phyloP scores from a whole-genome alignment of 805 yeast species.

The Ogataea nitratoaversa region DNA sequence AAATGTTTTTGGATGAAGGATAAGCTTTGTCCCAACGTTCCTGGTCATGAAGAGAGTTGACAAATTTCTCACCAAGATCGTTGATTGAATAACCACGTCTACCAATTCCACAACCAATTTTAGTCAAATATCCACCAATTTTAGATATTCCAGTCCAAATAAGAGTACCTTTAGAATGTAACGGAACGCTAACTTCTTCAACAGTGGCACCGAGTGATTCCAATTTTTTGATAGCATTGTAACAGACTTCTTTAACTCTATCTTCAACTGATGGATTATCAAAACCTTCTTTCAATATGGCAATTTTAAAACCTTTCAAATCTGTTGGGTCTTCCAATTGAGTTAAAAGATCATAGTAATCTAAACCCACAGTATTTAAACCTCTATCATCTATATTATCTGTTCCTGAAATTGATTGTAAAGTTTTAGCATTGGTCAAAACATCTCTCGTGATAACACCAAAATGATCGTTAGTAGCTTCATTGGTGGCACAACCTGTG shows the following conservation, averaged over 20 bases:
- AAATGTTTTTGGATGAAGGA: constrained; percentile 13
- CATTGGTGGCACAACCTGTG: constrained; percentile 34
- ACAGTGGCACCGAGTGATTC: constrained; percentile 31
- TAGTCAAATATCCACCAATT: constrained; percentile 18
- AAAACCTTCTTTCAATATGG: constrained; percentile 32
- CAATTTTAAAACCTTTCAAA: constrained; percentile 30
- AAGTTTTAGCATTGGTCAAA: constrained; percentile 27
- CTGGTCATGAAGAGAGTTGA: constrained; percentile 5
- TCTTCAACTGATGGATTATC: constrained; percentile 29
- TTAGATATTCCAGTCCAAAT: constrained; percentile 33
- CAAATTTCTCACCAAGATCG: constrained; percentile 8
- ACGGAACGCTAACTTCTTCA: constrained; percentile 32
- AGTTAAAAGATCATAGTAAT: constrained; percentile 13
- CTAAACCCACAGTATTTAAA: constrained; percentile 1
- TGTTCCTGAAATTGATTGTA: constrained; percentile 33
- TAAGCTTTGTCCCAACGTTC: constrained; percentile 10
- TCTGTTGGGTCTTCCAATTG: constrained; percentile 25
- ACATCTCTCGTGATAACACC: constrained; percentile 36
- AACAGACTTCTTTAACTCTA: constrained; percentile 23
- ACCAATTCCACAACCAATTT: constrained; percentile 13
- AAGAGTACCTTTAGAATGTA: constrained; percentile 32
- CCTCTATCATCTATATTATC: constrained; percentile 31
- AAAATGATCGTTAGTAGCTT: constrained; percentile 31
- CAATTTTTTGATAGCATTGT: constrained; percentile 26
- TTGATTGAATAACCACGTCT: constrained; percentile 15